phyloP scores from a whole-genome alignment of 768 basidiomycete genomes.

The Boletellus ananiceps region DNA sequence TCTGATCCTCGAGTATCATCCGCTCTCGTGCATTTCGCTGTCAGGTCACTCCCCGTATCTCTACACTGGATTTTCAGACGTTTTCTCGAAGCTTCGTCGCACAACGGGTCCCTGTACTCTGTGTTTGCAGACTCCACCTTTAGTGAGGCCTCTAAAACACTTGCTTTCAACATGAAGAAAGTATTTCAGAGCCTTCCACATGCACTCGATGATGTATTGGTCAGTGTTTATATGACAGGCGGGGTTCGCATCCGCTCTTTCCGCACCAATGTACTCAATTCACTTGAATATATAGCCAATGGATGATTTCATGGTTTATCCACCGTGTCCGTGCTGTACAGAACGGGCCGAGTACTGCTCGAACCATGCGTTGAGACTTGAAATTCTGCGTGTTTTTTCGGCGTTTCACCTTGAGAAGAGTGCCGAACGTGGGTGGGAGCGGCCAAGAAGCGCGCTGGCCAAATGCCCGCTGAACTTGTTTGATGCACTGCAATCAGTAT shows the following conservation, averaged over 20 bases:
- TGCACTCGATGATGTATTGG: conserved; percentile 20
- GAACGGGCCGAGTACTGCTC: conserved; percentile 21
- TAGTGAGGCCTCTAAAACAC: conserved; percentile 5
- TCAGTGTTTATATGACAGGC: conserved; percentile 23
- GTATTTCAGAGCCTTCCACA: conserved; percentile 4
- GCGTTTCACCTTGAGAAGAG: conserved; percentile 36
- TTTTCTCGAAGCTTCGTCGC: conserved; percentile 14
- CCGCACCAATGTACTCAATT: conserved; percentile 19
- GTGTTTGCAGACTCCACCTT: conserved; percentile 20
- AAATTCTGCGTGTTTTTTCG: conserved; percentile 40
- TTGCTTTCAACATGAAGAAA: conserved; percentile 13
- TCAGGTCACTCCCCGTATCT: conserved; percentile 17
- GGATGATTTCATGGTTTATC: conserved; percentile 45
- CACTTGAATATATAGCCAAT: conserved; percentile 40
- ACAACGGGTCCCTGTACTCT: conserved; percentile 9
- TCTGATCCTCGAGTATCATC: conserved; percentile 7
- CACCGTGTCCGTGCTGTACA: conserved; percentile 29
- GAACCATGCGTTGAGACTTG: conserved; percentile 35
- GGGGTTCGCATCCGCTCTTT: conserved; percentile 12
- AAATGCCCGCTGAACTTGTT: conserved; percentile 10
- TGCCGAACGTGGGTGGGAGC: conserved; percentile 11
- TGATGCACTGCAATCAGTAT: conserved; percentile 21
- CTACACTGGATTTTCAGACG: conserved; percentile 21
- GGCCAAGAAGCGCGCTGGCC: not conserved
- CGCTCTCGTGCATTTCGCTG: conserved; percentile 26